Conservation (phyloP, 768 basidiomycete genomes). For the Podaxis mareebaensis region DNA sequence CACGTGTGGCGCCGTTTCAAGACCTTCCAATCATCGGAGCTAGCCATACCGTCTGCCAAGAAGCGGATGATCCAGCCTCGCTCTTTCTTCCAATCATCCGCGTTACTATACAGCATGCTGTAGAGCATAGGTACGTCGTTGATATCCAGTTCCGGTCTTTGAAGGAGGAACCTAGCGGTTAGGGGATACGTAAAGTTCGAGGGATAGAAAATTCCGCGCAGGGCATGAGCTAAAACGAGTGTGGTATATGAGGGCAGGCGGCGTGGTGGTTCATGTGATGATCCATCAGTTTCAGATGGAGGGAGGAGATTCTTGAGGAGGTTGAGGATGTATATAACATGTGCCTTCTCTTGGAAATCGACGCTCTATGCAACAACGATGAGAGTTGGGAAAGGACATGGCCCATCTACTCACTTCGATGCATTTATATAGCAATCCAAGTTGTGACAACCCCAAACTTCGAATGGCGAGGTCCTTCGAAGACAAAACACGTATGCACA, state of each 20-base stretch:
- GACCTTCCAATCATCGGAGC: conserved; percentile 78
- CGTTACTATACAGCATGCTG: conserved; percentile 78
- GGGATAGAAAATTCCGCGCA: conserved; percentile 83
- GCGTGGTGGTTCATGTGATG: conserved; percentile 38
- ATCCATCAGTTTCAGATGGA: conserved; percentile 29
- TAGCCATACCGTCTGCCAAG: conserved; percentile 77
- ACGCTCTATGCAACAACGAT: conserved; percentile 39
- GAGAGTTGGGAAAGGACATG: background rate
- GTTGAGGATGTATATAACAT: conserved; percentile 70
- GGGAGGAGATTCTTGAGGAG: conserved; percentile 61
- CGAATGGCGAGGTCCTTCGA: conserved; percentile 63
- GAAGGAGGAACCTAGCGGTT: conserved; percentile 85
- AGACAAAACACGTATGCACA: conserved; percentile 74
- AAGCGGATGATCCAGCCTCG: conserved; percentile 88
- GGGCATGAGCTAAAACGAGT: conserved; percentile 79
- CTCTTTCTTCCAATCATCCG: conserved; percentile 84
- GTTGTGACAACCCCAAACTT: conserved; percentile 56
- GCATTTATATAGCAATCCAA: conserved; percentile 59
- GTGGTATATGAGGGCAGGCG: conserved; percentile 79
- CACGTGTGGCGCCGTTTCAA: conserved; percentile 83
- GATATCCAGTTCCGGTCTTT: conserved; percentile 79
- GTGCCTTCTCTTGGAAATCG: conserved; percentile 76
- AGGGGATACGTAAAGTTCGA: conserved; percentile 87
- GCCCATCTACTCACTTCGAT: conserved; percentile 54
- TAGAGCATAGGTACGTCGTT: conserved; percentile 91